Percentiles rank a stretch among this genome's conserved stretches.
These are phyloP conservation scores for Helotiales sp. DNA, from an alignment of 2,329 filamentous ascomycete species.

Conservation along the genomic window DNA sequence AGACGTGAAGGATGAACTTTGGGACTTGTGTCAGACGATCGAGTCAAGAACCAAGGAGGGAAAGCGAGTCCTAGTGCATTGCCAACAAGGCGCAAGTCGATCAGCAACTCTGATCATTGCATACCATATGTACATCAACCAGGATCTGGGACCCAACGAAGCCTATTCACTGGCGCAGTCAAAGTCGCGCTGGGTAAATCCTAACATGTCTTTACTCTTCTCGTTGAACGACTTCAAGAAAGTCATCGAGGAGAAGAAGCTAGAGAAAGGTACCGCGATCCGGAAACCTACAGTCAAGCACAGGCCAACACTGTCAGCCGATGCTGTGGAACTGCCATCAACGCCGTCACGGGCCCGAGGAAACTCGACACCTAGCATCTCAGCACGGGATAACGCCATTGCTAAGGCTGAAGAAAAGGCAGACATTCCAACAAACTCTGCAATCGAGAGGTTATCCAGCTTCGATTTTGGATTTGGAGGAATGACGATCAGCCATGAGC, in stretches of 20 bases:
- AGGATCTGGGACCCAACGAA: constrained; percentile 75
- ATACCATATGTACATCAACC: constrained; percentile 79
- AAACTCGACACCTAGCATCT: constrained; percentile 50
- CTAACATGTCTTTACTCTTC: constrained; percentile 91
- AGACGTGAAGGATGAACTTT: constrained; percentile 76
- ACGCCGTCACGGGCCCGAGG: constrained; percentile 50
- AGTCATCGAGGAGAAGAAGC: constrained; percentile 53
- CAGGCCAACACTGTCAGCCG: constrained; percentile 58
- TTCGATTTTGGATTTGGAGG: constrained; percentile 34
- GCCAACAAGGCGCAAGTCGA: constrained; percentile 82
- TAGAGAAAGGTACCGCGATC: constrained; percentile 37
- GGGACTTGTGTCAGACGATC: constrained; percentile 73
- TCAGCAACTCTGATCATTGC: constrained; percentile 86
- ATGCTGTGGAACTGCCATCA: constrained; percentile 46
- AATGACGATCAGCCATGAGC: constrained; percentile 14
- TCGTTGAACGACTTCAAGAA: constrained; percentile 81
- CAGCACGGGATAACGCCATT: constrained; percentile 22
- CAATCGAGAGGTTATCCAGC: constrained; percentile 23
- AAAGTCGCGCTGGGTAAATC: constrained; percentile 84
- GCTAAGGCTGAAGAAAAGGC: constrained; percentile 11
- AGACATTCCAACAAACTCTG: constrained; percentile 16
- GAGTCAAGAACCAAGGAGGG: constrained; percentile 70
- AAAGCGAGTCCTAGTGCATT: constrained; percentile 80
- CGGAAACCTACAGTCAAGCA: constrained; percentile 60
- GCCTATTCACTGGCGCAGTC: constrained; percentile 79